Evolutionary conservation across 2,329 filamentous ascomycete species (phyloP).

Genomic region (Leptographium radiaticola): DNA sequence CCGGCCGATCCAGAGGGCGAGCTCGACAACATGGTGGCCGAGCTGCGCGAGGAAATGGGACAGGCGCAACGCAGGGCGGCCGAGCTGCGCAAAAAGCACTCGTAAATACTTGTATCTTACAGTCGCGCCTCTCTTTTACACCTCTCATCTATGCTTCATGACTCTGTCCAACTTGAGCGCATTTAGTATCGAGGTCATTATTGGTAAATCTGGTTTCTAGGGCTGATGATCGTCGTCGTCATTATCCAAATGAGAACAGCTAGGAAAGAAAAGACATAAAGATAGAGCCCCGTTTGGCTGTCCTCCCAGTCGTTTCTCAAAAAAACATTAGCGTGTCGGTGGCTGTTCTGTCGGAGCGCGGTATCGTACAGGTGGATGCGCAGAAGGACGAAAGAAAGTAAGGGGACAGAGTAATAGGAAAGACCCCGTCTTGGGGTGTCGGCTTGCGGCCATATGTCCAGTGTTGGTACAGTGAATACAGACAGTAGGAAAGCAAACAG

Average conservation of each 20-base stretch:
- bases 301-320: background rate
- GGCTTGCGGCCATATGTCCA: background rate
- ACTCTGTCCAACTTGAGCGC: background rate
- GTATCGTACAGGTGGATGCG: background rate
- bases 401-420: background rate
- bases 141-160: background rate
- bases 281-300: background rate
- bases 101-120: background rate
- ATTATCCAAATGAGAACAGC: background rate
- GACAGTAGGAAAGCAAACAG: background rate
- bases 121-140: too few species aligned
- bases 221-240: background rate
- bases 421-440: background rate
- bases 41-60: constrained; percentile 63
- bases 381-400: background rate
- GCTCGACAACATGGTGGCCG: constrained; percentile 63
- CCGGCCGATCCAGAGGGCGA: constrained; percentile 64
- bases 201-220: background rate
- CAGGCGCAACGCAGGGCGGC: constrained; percentile 23
- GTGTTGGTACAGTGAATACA: background rate
- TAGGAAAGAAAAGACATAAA: background rate
- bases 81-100: background rate
- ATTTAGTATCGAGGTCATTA: background rate
- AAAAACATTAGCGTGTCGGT: too few species aligned
- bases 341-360: too few species aligned